A percentile compares a stretch with the other conserved stretches of the same genome.
These are phyloP conservation scores for Blechomonas ayalai DNA, from an alignment of 208 protist genomes.

Conservation along the genomic window DNA sequence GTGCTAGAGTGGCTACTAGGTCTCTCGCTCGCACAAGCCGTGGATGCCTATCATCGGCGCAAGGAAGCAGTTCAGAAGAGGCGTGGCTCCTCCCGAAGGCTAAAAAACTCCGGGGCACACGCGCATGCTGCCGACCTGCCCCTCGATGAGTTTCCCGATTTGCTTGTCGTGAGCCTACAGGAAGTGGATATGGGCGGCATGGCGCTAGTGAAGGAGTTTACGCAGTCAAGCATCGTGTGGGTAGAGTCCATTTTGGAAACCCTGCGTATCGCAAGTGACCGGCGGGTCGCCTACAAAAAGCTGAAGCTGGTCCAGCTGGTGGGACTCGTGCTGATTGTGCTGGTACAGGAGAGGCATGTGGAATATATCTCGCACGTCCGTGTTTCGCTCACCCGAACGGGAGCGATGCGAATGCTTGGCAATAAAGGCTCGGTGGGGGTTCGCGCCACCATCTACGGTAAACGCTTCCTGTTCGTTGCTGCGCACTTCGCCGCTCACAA, in stretches of 20 bases:
- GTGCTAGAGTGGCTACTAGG: constrained; percentile 52
- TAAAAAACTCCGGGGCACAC: background rate
- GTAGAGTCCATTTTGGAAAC: constrained; percentile 50
- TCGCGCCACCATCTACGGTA: constrained; percentile 80
- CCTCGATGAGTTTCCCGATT: constrained; percentile 46
- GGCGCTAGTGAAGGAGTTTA: constrained; percentile 68
- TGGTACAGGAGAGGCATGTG: constrained; percentile 38
- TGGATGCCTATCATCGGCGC: constrained; percentile 20
- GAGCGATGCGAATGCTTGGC: constrained; percentile 64
- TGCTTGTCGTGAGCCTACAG: constrained; percentile 74
- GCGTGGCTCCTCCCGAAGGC: background rate
- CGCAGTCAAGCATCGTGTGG: constrained; percentile 48
- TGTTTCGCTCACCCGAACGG: constrained; percentile 64
- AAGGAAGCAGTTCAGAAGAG: constrained; percentile 9
- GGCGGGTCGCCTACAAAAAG: constrained; percentile 39
- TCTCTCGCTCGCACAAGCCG: constrained; percentile 17
- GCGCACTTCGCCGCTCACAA: constrained; percentile 91
- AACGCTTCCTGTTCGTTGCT: constrained; percentile 84
- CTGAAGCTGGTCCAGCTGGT: constrained; percentile 72
- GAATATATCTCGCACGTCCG: constrained; percentile 66
- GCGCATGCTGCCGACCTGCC: background rate
- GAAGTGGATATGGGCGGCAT: constrained; percentile 80
- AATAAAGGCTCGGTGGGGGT: constrained; percentile 90
- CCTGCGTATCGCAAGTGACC: constrained; percentile 29
- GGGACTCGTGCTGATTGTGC: constrained; percentile 66